Base-by-base conservation (phyloP, 1,284 basidiomycete genomes). In the Cutaneotrichosporon sp. region DNA sequence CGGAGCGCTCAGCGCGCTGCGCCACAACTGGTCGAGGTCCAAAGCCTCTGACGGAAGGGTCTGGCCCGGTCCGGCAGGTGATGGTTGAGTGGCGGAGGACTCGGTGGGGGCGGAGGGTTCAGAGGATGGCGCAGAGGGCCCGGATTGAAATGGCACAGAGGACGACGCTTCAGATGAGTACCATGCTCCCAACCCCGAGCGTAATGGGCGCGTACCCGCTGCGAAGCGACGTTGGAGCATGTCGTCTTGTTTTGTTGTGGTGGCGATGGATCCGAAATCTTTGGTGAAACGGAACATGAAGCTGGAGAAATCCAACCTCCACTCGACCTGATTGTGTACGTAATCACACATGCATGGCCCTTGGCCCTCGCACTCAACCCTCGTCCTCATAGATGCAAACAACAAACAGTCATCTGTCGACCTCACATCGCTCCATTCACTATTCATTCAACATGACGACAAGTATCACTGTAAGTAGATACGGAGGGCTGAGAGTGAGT, bases 401-500 rank as follows among this genome's bases (percentile, higher is more conserved):
- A 56, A 42, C 56, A 46, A 13, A 14, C 16, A 57, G 2, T 30
- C 31, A 5, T 40, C 36, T 11, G 38, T 40, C 38, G 5, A 2
- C 5, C n/a, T 11, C 10, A 46, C 4, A 14, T 52, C 38, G n/a
- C 42, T 58, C 32, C 4, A 30, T 46, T n/a, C 18, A 40, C 36
- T 36, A 26, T 40, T 18, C 49, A 50, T 38, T 38, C 34, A 60
- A 21, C 42, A 73, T 73, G 72, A 71, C 70, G 30, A 73, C 72
- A 13, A 71, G 70, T 65, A 68, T 73, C 16, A 74, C 72, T 2
- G 72, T 73, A 21, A 61, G 70, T 56, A 52, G 8, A 1, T 22
- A 50, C 14, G 26, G 9, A 22, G 49, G 22, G 22, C 22, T 7
- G 9, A 10, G 10, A 11, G 5, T 30, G 10, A 50, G 46, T n/a